phyloP scores from a whole-genome alignment of 2,329 filamentous ascomycete genomes.

The Cercospora zeina region DNA sequence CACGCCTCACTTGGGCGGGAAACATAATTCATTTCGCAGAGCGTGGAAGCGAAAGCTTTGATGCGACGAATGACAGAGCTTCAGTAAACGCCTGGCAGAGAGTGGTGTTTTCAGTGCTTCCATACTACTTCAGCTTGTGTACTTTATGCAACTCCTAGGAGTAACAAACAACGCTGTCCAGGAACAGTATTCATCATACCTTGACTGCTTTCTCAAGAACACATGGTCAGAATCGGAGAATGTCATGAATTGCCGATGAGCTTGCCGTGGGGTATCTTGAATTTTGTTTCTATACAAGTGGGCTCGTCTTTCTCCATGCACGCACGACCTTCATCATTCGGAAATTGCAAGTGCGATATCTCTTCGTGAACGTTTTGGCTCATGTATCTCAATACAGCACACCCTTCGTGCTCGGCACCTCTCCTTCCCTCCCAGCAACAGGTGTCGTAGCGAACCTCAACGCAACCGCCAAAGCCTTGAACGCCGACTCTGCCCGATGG shows the following conservation, averaged over 20 bases:
- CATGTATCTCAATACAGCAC: slow-evolving; percentile 58
- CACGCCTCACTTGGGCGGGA: background rate
- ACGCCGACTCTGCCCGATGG: slow-evolving; percentile 92
- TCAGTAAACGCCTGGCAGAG: background rate
- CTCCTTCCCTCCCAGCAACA: slow-evolving; percentile 78
- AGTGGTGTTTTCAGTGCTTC: background rate
- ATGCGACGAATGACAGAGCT: background rate
- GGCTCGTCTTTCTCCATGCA: background rate
- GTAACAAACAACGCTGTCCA: slow-evolving; percentile 3
- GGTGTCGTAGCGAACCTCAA: slow-evolving; percentile 72
- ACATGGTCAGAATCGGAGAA: too few relatives aligned
- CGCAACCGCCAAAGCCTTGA: slow-evolving; percentile 92
- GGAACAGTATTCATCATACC: background rate
- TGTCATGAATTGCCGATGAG: background rate
- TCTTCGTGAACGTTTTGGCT: background rate
- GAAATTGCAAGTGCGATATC: background rate
- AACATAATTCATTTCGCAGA: background rate
- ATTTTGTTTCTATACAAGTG: background rate
- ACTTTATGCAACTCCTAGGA: slow-evolving; percentile 4
- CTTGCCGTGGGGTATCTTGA: background rate
- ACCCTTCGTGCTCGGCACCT: slow-evolving; percentile 95
- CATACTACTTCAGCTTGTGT: slow-evolving; percentile 13
- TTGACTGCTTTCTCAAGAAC: background rate
- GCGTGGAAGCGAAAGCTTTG: background rate
- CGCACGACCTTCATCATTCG: background rate